A percentile compares a stretch with the other conserved stretches of the same genome.
These are phyloP conservation scores for Erodium maritimum DNA, from an alignment of 345 rosid genomes.

Conservation along the genomic window DNA sequence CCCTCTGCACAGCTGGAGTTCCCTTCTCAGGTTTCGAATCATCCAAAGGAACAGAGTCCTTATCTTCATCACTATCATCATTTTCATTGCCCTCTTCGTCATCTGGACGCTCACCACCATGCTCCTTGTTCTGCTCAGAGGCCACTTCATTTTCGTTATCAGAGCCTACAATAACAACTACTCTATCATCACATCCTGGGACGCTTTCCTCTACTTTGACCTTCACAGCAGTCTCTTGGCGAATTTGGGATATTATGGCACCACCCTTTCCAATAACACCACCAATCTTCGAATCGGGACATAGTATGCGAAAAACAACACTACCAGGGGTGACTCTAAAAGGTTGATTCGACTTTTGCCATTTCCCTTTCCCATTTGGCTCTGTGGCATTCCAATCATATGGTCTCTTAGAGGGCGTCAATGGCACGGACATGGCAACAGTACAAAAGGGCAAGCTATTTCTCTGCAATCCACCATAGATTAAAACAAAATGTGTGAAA, in stretches of 20 bases:
- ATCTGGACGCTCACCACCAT: conserved; percentile 9
- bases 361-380: conserved; percentile 36
- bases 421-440: conserved; percentile 30
- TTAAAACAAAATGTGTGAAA: background rate
- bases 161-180: conserved; percentile 29
- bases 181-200: conserved; percentile 48
- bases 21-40: conserved; percentile 21
- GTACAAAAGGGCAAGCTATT: background rate
- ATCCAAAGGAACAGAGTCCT: conserved; percentile 21
- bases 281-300: conserved; percentile 30
- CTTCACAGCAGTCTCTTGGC: conserved; percentile 35
- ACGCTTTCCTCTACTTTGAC: conserved; percentile 42
- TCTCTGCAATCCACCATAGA: background rate
- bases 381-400: conserved; percentile 25
- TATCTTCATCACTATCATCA: conserved; percentile 11
- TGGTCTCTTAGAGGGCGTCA: conserved; percentile 49
- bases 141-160: background rate
- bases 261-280: conserved; percentile 31
- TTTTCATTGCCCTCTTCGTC: conserved; percentile 14
- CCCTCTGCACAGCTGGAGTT: conserved; percentile 37
- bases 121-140: conserved; percentile 1
- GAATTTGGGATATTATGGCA: conserved; percentile 27
- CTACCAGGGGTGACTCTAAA: conserved; percentile 13
- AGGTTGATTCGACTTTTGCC: conserved; percentile 29
- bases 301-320: conserved; percentile 31